phyloP scores from a whole-genome alignment of 1,284 basidiomycete species.

The Boletus semigastroideus region DNA sequence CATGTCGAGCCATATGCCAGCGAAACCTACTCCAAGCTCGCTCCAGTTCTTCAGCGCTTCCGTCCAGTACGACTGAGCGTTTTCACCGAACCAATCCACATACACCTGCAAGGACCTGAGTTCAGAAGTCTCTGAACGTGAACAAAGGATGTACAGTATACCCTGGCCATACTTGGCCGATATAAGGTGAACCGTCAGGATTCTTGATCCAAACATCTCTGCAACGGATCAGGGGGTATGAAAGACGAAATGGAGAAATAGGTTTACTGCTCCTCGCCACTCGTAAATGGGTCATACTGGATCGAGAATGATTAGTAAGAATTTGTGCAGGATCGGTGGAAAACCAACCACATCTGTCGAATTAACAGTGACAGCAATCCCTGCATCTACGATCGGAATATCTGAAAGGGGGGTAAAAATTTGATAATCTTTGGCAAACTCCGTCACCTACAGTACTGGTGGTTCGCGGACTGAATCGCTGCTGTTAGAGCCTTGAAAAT shows the following conservation, averaged over 20 bases:
- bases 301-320: neutral
- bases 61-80: constrained; percentile 55
- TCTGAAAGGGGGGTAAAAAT: constrained; percentile 22
- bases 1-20: constrained; percentile 77
- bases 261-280: constrained; percentile 41
- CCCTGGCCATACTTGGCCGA: constrained; percentile 64
- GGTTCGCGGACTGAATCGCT: neutral
- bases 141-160: constrained; percentile 37
- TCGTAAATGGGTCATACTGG: constrained; percentile 44
- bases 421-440: neutral
- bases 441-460: constrained; percentile 6
- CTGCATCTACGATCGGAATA: constrained; percentile 42
- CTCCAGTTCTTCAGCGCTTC: constrained; percentile 60
- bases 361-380: constrained; percentile 35
- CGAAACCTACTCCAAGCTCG: constrained; percentile 53
- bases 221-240: neutral
- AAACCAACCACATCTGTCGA: constrained; percentile 33
- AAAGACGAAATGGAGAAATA: neutral
- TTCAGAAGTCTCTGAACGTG: neutral
- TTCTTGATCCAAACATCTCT: constrained; percentile 65
- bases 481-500: neutral
- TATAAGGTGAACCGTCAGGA: constrained; percentile 59
- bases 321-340: neutral
- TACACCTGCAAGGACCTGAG: constrained; percentile 40
- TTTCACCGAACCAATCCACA: constrained; percentile 67